Conservation (phyloP, 306 rosid species). For the Acacia melanoxylon region DNA sequence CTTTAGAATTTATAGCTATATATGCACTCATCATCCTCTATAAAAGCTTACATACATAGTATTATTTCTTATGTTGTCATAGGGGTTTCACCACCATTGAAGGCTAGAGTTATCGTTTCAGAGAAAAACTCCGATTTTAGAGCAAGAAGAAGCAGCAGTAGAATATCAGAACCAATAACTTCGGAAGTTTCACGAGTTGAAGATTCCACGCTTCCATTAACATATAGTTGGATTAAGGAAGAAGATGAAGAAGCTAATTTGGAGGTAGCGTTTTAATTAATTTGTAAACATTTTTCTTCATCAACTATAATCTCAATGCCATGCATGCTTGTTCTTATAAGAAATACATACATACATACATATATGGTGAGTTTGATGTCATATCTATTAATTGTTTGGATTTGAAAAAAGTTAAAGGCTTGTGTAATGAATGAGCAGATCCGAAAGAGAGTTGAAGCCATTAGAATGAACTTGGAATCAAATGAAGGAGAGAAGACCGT, state of each 20-base stretch:
- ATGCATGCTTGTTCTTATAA: no score
- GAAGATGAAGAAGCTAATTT: not conserved
- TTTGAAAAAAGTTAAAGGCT: not conserved
- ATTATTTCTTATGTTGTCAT: not conserved
- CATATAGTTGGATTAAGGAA: not conserved
- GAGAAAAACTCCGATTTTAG: not conserved
- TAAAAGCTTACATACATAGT: no score
- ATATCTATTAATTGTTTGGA: no score
- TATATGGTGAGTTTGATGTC: no score
- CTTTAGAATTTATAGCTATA: no score
- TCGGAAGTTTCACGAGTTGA: not conserved
- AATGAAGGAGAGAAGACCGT: constrained; percentile 60
- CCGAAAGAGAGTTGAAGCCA: constrained; percentile 35
- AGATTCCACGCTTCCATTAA: not conserved
- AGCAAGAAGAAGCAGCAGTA: not conserved
- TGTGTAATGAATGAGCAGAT: constrained; percentile 22
- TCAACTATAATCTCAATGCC: no score
- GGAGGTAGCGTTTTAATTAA: not conserved
- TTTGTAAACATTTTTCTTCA: no score
- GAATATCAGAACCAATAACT: not conserved
- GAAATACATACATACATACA: no score
- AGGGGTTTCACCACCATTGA: not conserved
- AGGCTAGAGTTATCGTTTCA: not conserved
- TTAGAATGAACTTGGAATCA: constrained; percentile 39
- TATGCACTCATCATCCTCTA: not conserved